These are phyloP conservation scores for Boehmeria nivea DNA, from an alignment of 306 rosid genomes.

Conservation along the genomic window DNA sequence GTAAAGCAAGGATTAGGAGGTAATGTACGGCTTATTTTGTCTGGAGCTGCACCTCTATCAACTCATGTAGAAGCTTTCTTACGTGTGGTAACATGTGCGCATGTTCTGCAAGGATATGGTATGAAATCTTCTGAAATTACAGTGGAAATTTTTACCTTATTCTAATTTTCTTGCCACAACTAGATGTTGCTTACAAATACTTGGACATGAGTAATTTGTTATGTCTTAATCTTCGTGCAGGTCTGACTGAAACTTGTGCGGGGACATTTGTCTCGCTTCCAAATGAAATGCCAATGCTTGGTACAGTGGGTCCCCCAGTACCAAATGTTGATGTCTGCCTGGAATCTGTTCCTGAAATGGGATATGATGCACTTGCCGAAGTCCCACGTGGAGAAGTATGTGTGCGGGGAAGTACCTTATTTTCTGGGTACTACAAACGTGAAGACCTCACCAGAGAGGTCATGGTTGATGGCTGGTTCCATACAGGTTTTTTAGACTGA, in stretches of 20 bases:
- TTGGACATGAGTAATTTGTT: too few relatives aligned
- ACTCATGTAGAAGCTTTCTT: slow-evolving; percentile 71
- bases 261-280: slow-evolving; percentile 94
- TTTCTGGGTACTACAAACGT: slow-evolving; percentile 88
- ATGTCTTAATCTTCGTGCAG: slow-evolving; percentile 37
- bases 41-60: slow-evolving; percentile 96
- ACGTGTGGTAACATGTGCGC: slow-evolving; percentile 84
- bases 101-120: slow-evolving; percentile 99
- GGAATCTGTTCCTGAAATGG: slow-evolving; percentile 97
- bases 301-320: slow-evolving; percentile 97
- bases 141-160: not conserved
- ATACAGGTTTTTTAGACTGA: slow-evolving; percentile 75
- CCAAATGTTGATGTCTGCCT: slow-evolving; percentile 88
- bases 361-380: slow-evolving; percentile 66
- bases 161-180: not conserved
- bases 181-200: too few relatives aligned
- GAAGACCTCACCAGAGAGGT: slow-evolving; percentile 94
- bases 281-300: slow-evolving; percentile 71
- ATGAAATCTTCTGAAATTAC: slow-evolving; percentile 18
- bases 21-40: slow-evolving; percentile 73
- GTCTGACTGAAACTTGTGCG: slow-evolving; percentile 93
- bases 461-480: slow-evolving; percentile 84
- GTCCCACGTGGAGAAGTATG: slow-evolving; percentile 91
- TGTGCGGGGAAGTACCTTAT: slow-evolving; percentile 67
- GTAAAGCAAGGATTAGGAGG: slow-evolving; percentile 94